Base-by-base conservation (phyloP, 331 rosid species). In the Saraca asoca region DNA sequence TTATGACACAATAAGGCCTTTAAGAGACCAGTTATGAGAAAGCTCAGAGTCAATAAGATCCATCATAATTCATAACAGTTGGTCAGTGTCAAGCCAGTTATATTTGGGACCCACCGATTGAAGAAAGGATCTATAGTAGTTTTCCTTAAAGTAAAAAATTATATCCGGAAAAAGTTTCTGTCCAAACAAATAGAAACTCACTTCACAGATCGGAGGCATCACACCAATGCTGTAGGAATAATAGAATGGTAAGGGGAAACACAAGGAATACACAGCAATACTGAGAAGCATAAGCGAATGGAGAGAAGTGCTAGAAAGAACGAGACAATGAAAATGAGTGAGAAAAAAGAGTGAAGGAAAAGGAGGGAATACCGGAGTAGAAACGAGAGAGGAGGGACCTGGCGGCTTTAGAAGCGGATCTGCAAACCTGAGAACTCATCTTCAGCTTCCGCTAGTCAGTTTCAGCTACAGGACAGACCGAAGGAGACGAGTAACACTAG, bases 361-460 rank as follows among this genome's bases (percentile, higher is more conserved):
- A 7, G 34, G 5, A 18, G 38, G 53, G n/a, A 44, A 37, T 63
- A 83, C 90, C 84, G 11, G 89, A 82, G 82, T 73, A 80, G 18
- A 82, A 82, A 16, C 91, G 94, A 67, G 95, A 71, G 82, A 85
- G 76, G 80, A 89, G 69, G 44, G 90, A 87, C 85, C 90, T 89
- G 6, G 84, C 81, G 62, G 89, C 87, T 75, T 80, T 78, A 39
- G 91, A 82, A 67, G 87, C 89, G 10, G 92, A 83, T 83, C 86
- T 78, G 85, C 65, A 74, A 70, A 85, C 70, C 68, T 76, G 86
- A 49, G 91, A 80, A 60, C 81, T 75, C 96, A 93, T 92, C 5
- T 74, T 74, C 57, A 18, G 44, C 24, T 53, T 53, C 15, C 5
- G n/a, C 39, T 24, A n/a, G n/a, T n/a, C n/a, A n/a, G n/a, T n/a